Conservation (phyloP, 2,329 filamentous ascomycete genomes). For the Neofusicoccum cordaticola region DNA sequence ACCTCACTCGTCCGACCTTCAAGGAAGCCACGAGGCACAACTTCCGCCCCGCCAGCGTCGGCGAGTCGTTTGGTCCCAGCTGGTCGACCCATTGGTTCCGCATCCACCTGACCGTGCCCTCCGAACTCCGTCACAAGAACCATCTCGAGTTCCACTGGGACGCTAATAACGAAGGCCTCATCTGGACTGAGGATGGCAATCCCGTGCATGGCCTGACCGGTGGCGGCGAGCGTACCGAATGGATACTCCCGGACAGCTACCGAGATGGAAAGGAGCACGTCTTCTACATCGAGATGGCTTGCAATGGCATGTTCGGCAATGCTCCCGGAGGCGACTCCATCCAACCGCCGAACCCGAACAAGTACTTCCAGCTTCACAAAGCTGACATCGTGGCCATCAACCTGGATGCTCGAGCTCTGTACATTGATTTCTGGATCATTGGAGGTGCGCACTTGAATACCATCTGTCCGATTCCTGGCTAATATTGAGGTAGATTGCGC, state of each 20-base stretch:
- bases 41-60: conserved; percentile 72
- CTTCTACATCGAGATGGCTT: conserved; percentile 97
- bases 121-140: conserved; percentile 69
- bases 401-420: conserved; percentile 75
- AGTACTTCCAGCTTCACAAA: conserved; percentile 69
- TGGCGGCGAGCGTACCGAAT: conserved; percentile 82
- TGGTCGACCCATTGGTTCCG: conserved; percentile 99
- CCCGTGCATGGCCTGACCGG: conserved; percentile 91
- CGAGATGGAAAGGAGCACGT: conserved; percentile 81
- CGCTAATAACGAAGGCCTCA: conserved; percentile 86
- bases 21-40: conserved; percentile 74
- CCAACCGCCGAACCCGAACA: conserved; percentile 83
- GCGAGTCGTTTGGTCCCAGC: conserved; percentile 82
- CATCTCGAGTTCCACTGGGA: conserved; percentile 97
- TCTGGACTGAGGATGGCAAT: conserved; percentile 88
- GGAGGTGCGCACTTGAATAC: conserved; percentile 38
- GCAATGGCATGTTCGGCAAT: conserved; percentile 98
- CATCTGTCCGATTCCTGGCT: neutral
- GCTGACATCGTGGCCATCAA: conserved; percentile 91
- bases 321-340: conserved; percentile 80
- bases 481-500: conserved; percentile 43
- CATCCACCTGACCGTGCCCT: conserved; percentile 73
- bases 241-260: conserved; percentile 80
- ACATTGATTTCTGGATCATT: conserved; percentile 95
- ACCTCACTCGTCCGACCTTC: conserved; percentile 78